Conservation (phyloP, 2,329 filamentous ascomycete species). For the Pseudogymnoascus sp. region DNA sequence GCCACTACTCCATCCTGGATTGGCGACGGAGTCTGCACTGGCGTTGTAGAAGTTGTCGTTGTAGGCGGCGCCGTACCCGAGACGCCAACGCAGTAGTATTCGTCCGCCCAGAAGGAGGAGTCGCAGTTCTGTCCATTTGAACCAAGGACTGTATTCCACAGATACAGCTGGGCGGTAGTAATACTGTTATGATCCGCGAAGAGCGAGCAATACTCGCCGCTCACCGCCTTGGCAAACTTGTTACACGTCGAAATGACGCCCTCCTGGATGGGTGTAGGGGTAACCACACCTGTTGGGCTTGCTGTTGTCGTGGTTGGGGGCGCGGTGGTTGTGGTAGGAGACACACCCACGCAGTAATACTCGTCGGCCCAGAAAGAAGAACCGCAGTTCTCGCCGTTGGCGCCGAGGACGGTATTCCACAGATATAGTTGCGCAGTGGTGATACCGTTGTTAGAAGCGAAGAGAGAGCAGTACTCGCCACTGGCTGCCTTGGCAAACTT, state of each 20-base stretch:
- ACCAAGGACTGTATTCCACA: constrained; percentile 27
- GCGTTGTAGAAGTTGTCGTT: constrained; percentile 16
- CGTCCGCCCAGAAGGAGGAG: constrained; percentile 19
- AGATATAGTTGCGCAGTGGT: constrained; percentile 23
- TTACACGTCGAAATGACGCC: constrained; percentile 25
- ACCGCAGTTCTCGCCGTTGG: constrained; percentile 22
- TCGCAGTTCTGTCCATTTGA: constrained; percentile 23
- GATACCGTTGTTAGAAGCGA: constrained; percentile 24
- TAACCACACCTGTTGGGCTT: constrained; percentile 3
- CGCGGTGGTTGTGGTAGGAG: neutral
- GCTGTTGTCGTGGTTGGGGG: constrained; percentile 14
- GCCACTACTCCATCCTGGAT: constrained; percentile 24
- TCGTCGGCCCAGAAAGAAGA: constrained; percentile 21
- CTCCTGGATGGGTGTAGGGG: constrained; percentile 24
- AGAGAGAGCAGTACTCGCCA: constrained; percentile 24
- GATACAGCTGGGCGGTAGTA: constrained; percentile 22
- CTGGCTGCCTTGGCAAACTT: constrained; percentile 22
- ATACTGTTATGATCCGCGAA: constrained; percentile 26
- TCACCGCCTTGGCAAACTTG: constrained; percentile 22
- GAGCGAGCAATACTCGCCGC: constrained; percentile 22
- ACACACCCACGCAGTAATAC: constrained; percentile 22
- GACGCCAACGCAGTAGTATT: constrained; percentile 13
- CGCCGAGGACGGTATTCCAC: constrained; percentile 27
- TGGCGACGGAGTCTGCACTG: constrained; percentile 17
- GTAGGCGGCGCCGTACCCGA: constrained; percentile 1